Evolutionary conservation across 768 basidiomycete species (phyloP), one percentile per base, ranked within the genome.

Genomic region (Roridomyces roridus): DNA sequence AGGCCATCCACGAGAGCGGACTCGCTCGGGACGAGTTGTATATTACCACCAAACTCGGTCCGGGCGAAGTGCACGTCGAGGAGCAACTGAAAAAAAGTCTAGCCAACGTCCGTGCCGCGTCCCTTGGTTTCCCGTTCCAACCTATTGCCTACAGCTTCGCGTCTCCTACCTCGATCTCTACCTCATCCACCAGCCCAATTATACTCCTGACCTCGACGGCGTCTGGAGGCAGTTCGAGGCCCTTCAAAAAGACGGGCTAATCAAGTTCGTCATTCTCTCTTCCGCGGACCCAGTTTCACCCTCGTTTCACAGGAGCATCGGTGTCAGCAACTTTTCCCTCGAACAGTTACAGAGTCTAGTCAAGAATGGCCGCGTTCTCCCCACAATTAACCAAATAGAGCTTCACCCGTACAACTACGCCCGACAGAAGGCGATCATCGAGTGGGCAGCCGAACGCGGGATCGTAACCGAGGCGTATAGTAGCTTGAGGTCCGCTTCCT

Each of bases 331-430:
- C 36, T 65, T 60, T 53, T 28, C 50, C 35, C 40, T 62, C 0
- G 28, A 47, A 74, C 42, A 62, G 79, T 57, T 68, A 74, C 62
- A 80, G 82, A 55, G 60, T 78, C 58, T 80, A 74, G 28, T 74
- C 75, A 24, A 77, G 70, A 57, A 58, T 70, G 41, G 68, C 70
- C 79, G 69, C 52, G 69, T 76, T 55, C 71, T 69, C 49, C 78
- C 81, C 0, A 78, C 55, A 5, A 59, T 61, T 37, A 58, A 56
- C 41, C 59, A 82, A 77, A 79, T 83, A 31, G 59, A 64, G 20
- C 69, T 84, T 49, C 78, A 82, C 60, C 82, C 84, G 5, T 85
- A 85, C 67, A 82, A 82, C 59, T 79, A 79, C 60, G 67, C 72
- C 1, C 56, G 72, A 46, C 72, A 74, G 55, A 77, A 76, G 51